These are phyloP conservation scores for Prunus campanulata DNA, from an alignment of 306 rosid species.

Conservation along the genomic window DNA sequence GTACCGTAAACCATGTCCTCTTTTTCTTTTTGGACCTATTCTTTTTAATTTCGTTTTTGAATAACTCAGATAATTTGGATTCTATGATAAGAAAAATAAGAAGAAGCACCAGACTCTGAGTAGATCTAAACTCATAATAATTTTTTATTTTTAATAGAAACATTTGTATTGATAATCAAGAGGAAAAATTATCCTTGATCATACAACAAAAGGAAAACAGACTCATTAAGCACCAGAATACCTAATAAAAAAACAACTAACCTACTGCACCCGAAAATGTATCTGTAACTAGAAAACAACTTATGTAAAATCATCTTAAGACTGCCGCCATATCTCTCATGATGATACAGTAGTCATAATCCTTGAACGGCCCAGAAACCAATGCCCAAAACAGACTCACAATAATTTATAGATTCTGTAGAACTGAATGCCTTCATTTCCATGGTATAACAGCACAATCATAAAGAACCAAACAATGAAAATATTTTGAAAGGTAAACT, in stretches of 20 bases:
- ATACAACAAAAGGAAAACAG: too few species aligned
- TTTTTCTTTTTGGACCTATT: background rate
- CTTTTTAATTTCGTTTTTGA: background rate
- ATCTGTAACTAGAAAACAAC: too few species aligned
- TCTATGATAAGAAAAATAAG: background rate
- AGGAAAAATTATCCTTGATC: too few species aligned
- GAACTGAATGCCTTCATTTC: background rate
- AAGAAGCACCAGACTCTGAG: background rate
- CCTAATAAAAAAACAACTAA: too few species aligned
- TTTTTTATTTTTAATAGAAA: too few species aligned
- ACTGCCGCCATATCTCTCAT: too few species aligned
- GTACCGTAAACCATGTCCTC: background rate
- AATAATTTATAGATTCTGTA: background rate
- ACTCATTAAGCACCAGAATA: too few species aligned
- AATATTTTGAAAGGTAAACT: background rate
- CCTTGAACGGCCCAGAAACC: too few species aligned
- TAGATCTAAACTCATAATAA: background rate
- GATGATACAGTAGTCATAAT: too few species aligned
- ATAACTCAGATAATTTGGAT: background rate
- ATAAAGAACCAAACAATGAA: background rate
- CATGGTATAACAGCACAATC: background rate
- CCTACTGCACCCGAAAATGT: too few species aligned
- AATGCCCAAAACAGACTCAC: background rate
- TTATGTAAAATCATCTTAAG: too few species aligned
- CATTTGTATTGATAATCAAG: too few species aligned